Evolutionary conservation across 768 basidiomycete genomes (phyloP).

Genomic region (Russula virescens): DNA sequence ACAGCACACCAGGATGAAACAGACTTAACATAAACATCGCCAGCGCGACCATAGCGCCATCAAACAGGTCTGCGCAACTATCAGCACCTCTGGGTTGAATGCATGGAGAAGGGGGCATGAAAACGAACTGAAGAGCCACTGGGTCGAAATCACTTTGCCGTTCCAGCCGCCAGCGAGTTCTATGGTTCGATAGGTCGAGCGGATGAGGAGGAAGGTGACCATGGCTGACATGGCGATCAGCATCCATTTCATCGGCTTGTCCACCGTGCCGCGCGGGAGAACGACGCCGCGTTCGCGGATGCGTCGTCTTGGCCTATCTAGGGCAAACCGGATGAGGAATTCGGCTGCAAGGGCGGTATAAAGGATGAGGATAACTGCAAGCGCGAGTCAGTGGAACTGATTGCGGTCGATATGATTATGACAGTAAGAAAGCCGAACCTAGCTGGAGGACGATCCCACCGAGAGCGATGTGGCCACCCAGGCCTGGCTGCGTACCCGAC

Average conservation of each 20-base stretch:
- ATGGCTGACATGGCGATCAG: neutral
- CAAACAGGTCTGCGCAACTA: constrained; percentile 1
- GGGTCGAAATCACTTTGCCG: constrained; percentile 13
- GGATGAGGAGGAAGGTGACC: constrained; percentile 3
- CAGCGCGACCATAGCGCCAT: constrained; percentile 13
- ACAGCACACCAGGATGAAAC: constrained; percentile 15
- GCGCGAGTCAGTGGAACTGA: too few species aligned
- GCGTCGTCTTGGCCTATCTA: neutral
- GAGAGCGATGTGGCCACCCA: constrained; percentile 19
- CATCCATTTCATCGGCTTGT: neutral
- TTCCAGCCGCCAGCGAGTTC: constrained; percentile 18
- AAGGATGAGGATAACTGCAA: neutral
- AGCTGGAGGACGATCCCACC: constrained; percentile 23
- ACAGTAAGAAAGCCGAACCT: neutral
- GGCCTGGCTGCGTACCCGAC: constrained; percentile 11
- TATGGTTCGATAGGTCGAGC: constrained; percentile 13
- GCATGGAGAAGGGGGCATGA: neutral
- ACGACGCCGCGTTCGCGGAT: neutral
- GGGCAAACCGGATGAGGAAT: constrained; percentile 7
- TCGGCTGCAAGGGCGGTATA: neutral
- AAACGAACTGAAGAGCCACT: constrained; percentile 18
- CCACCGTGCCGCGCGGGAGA: neutral
- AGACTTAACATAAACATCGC: constrained; percentile 14
- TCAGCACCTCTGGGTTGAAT: neutral
- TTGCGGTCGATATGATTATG: too few species aligned